Evolutionary conservation across 2,329 filamentous ascomycete species (phyloP), one percentile per base, ranked within the genome.

Genomic region (Penicillium sp.): DNA sequence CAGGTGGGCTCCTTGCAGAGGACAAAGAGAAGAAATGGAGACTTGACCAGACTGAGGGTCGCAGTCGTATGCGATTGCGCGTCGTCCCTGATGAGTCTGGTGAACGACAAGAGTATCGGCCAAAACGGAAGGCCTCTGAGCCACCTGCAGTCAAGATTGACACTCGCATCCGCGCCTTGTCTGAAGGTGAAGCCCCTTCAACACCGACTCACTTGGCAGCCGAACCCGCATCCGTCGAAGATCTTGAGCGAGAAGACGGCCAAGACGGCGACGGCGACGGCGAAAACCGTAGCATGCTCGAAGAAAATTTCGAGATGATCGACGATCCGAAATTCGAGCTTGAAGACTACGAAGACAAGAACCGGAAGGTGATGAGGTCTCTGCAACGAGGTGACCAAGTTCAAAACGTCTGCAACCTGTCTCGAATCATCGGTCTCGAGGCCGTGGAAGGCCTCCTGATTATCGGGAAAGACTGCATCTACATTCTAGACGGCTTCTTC

Each of bases 401-500:
- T 2, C 90, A 96, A 69, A 88, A 90, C 51, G 90, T 96, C 1
- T 95, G 90, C 78, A 99, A 99, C 63, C 87, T 97, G 45, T 97
- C 94, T 15, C 87, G 94, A 10, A 93, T 99, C 49, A 86, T 96
- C 29, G 94, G 94, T 9, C 79, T 99, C 4, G 94, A 99, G 68
- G 92, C 92, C 8, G 90, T 89, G 56, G 95, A 99, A 70, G 94
- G 94, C 7, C 85, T 99, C 39, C 78, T 99, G 31, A 95, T 99
- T 49, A 81, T 97, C 38, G 94, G 94, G 16, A 96, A 95, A 70
- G 88, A 93, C 62, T 88, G 86, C 44, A 81, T 99, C 15, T 99
- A 99, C 68, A 87, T 99, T 61, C 88, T 97, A 72, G 94, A 99
- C 73, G 93, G 94, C 62, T 93, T 96, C 65, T 97, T 99, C 69